Conservation (phyloP, 2,329 filamentous ascomycete genomes). For the Scytalidium lignicola region DNA sequence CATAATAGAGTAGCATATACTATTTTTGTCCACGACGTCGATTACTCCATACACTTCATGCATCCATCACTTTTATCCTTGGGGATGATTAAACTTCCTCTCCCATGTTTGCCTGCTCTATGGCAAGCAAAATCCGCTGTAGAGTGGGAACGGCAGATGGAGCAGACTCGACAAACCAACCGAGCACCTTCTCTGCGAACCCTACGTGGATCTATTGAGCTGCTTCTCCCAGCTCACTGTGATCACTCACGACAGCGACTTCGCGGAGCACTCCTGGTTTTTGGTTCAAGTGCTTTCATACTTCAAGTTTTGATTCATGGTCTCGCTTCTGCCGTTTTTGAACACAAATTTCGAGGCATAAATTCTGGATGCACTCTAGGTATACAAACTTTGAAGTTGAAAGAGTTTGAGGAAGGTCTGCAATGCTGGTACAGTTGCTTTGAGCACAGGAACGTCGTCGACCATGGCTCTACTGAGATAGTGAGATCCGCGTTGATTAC, state of each 20-base stretch:
- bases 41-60: conserved; percentile 19
- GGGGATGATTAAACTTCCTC: conserved; percentile 19
- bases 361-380: conserved; percentile 9
- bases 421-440: conserved; percentile 13
- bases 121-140: conserved; percentile 15
- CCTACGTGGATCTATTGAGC: conserved; percentile 14
- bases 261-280: conserved; percentile 11
- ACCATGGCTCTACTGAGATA: conserved; percentile 10
- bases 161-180: neutral
- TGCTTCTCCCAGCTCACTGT: conserved; percentile 15
- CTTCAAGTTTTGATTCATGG: conserved; percentile 18
- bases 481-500: conserved; percentile 14
- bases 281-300: conserved; percentile 14
- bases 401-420: conserved; percentile 17
- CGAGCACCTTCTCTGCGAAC: conserved; percentile 6
- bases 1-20: conserved; percentile 17
- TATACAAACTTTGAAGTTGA: conserved; percentile 8
- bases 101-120: conserved; percentile 15
- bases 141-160: conserved; percentile 15
- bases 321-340: conserved; percentile 16
- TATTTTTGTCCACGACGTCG: conserved; percentile 17
- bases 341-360: conserved; percentile 16
- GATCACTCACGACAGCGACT: conserved; percentile 8
- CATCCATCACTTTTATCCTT: conserved; percentile 17
- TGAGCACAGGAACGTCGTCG: conserved; percentile 8